These are phyloP conservation scores for Cordyceps cicadae DNA, from an alignment of 2,329 filamentous ascomycete genomes.

Conservation along the genomic window DNA sequence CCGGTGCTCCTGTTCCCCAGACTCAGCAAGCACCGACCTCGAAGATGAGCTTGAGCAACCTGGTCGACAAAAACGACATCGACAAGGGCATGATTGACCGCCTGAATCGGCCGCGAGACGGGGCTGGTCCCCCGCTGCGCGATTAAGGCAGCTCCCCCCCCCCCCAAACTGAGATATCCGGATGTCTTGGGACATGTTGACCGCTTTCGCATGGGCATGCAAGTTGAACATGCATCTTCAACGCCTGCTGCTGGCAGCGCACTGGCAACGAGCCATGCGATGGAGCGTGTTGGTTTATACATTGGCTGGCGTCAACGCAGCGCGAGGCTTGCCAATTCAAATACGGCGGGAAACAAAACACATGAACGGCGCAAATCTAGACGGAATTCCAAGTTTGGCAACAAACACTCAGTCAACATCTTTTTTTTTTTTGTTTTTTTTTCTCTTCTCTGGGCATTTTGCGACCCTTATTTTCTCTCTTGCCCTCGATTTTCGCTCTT, in stretches of 20 bases:
- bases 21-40: slow-evolving; percentile 25
- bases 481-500: slow-evolving; percentile 5
- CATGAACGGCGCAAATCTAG: slow-evolving; percentile 11
- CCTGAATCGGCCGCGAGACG: slow-evolving; percentile 32
- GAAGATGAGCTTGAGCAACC: slow-evolving; percentile 46
- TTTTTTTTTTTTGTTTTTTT: not conserved
- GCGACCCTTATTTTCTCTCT: not conserved
- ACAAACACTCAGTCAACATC: slow-evolving; percentile 20
- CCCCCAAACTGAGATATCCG: slow-evolving; percentile 3
- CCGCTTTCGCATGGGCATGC: not conserved
- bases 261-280: not conserved
- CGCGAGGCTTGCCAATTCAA: not conserved
- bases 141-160: not conserved
- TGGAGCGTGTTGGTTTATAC: not conserved
- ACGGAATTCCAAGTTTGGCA: slow-evolving; percentile 22
- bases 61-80: slow-evolving; percentile 46
- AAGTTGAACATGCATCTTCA: not conserved
- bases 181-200: slow-evolving; percentile 5
- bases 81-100: slow-evolving; percentile 48
- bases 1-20: slow-evolving; percentile 16
- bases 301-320: not conserved
- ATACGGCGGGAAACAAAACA: not conserved
- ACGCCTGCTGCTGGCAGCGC: slow-evolving; percentile 7
- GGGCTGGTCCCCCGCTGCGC: slow-evolving; percentile 1
- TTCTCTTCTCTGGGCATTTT: slow-evolving; percentile 6